A percentile compares a stretch with the other conserved stretches of the same genome.
Evolutionary conservation across 1,284 basidiomycete species (phyloP).

Genomic region (Malassezia vespertilionis): DNA sequence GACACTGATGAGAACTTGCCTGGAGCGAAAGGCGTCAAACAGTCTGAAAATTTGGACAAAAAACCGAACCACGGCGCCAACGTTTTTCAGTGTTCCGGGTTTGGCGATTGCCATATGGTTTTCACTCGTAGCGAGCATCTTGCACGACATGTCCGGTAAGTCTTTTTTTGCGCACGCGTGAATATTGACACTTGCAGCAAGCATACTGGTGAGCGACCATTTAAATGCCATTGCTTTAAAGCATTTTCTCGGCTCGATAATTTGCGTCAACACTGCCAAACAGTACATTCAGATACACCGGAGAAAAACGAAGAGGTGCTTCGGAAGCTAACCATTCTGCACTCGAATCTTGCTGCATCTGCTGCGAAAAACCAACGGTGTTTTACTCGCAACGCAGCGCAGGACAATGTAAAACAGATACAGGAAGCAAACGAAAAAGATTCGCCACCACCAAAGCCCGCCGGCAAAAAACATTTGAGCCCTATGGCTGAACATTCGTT

Average conservation of each 20-base stretch:
- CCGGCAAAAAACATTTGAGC: too few relatives aligned
- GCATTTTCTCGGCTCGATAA: slow-evolving; percentile 94
- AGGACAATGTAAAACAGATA: too few relatives aligned
- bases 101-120: slow-evolving; percentile 89
- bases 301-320: slow-evolving; percentile 84
- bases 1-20: too few relatives aligned
- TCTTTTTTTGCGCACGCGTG: slow-evolving; percentile 15
- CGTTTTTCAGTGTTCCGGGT: slow-evolving; percentile 81
- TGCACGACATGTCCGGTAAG: slow-evolving; percentile 80
- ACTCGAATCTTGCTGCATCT: slow-evolving; percentile 60
- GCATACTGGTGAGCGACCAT: slow-evolving; percentile 91
- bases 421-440: too few relatives aligned
- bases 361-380: slow-evolving; percentile 21
- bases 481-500: too few relatives aligned
- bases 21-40: too few relatives aligned
- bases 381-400: too few relatives aligned
- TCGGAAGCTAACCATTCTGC: slow-evolving; percentile 71
- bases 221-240: slow-evolving; percentile 81
- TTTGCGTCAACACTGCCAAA: slow-evolving; percentile 86
- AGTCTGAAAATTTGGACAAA: too few relatives aligned
- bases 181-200: slow-evolving; percentile 55
- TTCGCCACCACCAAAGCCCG: too few relatives aligned
- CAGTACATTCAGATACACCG: slow-evolving; percentile 76
- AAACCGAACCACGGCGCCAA: not conserved
- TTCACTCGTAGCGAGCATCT: slow-evolving; percentile 90